A percentile compares a stretch with the other conserved stretches of the same genome.
These are phyloP conservation scores for Alternaria incomplexa DNA, from an alignment of 2,329 filamentous ascomycete species.

Conservation along the genomic window DNA sequence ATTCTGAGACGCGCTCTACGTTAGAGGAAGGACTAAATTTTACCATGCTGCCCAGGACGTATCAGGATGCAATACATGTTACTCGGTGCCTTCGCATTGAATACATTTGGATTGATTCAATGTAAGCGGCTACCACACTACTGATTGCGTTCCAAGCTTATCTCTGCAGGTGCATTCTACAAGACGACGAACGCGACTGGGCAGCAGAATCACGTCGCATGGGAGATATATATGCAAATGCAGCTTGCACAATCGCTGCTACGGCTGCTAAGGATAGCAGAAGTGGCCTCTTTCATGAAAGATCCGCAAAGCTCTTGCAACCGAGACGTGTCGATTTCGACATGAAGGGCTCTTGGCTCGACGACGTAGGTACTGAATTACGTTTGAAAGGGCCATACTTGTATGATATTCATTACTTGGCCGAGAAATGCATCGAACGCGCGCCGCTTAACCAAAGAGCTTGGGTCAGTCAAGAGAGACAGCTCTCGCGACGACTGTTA, in stretches of 20 bases:
- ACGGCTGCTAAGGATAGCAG: neutral
- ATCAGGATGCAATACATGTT: neutral
- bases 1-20: neutral
- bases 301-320: fast-evolving
- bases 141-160: neutral
- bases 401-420: neutral
- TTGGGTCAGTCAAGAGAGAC: neutral
- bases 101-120: neutral
- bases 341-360: neutral
- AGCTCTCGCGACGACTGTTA: too few relatives aligned
- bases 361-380: neutral
- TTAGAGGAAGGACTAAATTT: neutral
- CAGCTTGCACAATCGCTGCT: neutral
- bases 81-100: neutral
- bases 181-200: neutral
- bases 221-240: neutral
- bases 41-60: neutral
- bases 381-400: neutral
- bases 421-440: neutral
- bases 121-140: neutral
- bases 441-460: neutral
- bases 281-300: neutral
- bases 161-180: neutral
- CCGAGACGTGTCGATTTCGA: neutral
- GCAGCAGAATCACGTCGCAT: neutral